Conservation (phyloP, 768 basidiomycete species). For the Leccinellum albellum region DNA sequence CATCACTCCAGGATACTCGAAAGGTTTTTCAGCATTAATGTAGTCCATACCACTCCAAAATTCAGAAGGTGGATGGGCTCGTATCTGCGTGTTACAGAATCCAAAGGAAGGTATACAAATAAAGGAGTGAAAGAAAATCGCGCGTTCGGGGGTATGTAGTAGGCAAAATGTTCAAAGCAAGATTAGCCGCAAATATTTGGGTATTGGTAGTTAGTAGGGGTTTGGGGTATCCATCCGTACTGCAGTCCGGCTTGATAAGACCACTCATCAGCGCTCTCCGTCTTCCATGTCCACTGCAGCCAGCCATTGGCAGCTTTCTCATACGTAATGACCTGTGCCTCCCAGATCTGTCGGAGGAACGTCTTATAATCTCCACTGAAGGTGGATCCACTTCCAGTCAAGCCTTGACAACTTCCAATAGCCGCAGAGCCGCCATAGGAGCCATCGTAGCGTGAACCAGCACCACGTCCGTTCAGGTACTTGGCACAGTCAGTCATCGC, state of each 20-base stretch:
- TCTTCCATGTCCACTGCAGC: conserved; percentile 84
- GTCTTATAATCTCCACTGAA: conserved; percentile 79
- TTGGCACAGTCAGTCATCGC: conserved; percentile 65
- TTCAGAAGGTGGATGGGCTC: background rate
- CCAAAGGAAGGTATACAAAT: background rate
- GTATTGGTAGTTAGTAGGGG: conserved; percentile 47
- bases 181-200: conserved; percentile 57
- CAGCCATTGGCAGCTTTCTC: conserved; percentile 65
- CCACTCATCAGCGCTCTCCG: conserved; percentile 86
- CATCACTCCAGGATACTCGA: too few relatives aligned
- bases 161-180: background rate
- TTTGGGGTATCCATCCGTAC: conserved; percentile 80
- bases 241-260: conserved; percentile 77
- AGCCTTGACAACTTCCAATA: conserved; percentile 70
- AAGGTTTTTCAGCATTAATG: too few relatives aligned
- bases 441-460: conserved; percentile 64
- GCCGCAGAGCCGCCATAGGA: conserved; percentile 56
- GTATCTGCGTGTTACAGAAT: background rate
- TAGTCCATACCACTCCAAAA: background rate
- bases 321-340: conserved; percentile 74
- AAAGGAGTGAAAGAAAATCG: background rate
- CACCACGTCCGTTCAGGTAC: conserved; percentile 74
- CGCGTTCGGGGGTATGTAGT: background rate
- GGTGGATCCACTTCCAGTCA: conserved; percentile 69
- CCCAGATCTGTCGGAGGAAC: conserved; percentile 79